These are phyloP conservation scores for Lotus japonicus DNA, from an alignment of 306 rosid genomes.

Conservation along the genomic window DNA sequence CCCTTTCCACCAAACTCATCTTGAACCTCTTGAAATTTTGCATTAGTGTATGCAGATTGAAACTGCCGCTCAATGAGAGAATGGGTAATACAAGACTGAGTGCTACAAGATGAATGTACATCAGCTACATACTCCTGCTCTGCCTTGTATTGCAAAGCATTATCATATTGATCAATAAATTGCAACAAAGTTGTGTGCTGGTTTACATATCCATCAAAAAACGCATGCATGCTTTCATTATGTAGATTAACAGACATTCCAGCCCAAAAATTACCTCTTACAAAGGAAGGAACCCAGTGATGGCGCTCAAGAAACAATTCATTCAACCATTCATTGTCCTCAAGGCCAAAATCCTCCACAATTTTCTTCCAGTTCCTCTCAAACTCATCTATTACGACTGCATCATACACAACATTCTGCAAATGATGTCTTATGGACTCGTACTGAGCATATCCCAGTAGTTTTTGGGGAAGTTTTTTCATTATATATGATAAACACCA, in stretches of 20 bases:
- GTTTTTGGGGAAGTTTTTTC: constrained; percentile 17
- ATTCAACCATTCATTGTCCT: constrained; percentile 18
- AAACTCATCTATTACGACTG: constrained; percentile 17
- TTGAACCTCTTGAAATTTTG: constrained; percentile 27
- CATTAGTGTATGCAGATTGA: constrained; percentile 15
- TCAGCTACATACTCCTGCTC: constrained; percentile 28
- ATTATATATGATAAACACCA: constrained; percentile 29
- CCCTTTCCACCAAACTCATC: constrained; percentile 27
- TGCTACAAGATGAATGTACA: constrained; percentile 17
- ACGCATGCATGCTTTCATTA: neutral
- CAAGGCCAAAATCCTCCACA: constrained; percentile 17
- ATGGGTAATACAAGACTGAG: constrained; percentile 15
- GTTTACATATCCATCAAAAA: constrained; percentile 23
- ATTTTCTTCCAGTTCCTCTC: constrained; percentile 25
- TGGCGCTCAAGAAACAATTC: constrained; percentile 21
- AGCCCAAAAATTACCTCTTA: constrained; percentile 27
- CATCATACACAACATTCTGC: constrained; percentile 14
- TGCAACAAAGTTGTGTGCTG: constrained; percentile 22
- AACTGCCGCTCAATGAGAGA: constrained; percentile 26
- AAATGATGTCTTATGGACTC: constrained; percentile 4
- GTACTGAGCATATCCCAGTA: neutral
- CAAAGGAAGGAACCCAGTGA: constrained; percentile 24
- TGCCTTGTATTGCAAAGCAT: constrained; percentile 22
- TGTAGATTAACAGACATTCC: neutral
- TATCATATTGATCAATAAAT: constrained; percentile 25